Base-by-base conservation (phyloP, 495 filamentous ascomycete species). In the Aspergillus bridgeri region DNA sequence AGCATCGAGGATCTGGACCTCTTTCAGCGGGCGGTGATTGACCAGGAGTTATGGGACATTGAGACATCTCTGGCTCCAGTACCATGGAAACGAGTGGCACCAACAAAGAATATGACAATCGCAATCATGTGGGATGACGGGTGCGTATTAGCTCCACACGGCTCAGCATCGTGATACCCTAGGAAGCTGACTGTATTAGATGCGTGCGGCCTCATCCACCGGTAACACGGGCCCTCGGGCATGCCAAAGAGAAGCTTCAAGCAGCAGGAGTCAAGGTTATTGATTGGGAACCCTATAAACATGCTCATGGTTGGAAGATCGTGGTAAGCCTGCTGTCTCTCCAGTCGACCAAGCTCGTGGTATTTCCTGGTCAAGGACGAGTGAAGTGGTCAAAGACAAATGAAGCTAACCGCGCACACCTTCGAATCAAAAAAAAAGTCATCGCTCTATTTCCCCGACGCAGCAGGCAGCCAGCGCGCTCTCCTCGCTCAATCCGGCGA, bases 81-180 rank as follows among this genome's bases (percentile, higher is more conserved):
- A 20, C 80, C 83, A 2, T 89, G 87, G 86, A 81, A 69, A 59
- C 62, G 42, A 56, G 69, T 72, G 2, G 19, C 53, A 23, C 65
- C 65, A n/a, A 74, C 59, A 0, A 73, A 69, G 49, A 75, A 79
- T 54, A 71, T 91, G 44, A 87, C 83, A 48, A 68, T 93, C 23
- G 89, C 73, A 3, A 81, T 93, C 20, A 72, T 91, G 51, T 86
- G 83, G 81, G 73, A 87, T 69, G 89, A 93, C 63, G 84, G 82
- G 24, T 75, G 33, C 33, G 33, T 64, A 21, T 70, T 86, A n/a
- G 53, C 19, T 33, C 43, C 21, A 51, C 13, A n/a, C n/a, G n/a
- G n/a, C n/a, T n/a, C 38, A 23, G 3, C 21, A 53, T 42, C 17
- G 13, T 42, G n/a, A 25, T 25, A 8, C 19, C 27, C 3, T 7